phyloP scores from a whole-genome alignment of 2,329 filamentous ascomycete genomes.

The Aureobasidium sp. region DNA sequence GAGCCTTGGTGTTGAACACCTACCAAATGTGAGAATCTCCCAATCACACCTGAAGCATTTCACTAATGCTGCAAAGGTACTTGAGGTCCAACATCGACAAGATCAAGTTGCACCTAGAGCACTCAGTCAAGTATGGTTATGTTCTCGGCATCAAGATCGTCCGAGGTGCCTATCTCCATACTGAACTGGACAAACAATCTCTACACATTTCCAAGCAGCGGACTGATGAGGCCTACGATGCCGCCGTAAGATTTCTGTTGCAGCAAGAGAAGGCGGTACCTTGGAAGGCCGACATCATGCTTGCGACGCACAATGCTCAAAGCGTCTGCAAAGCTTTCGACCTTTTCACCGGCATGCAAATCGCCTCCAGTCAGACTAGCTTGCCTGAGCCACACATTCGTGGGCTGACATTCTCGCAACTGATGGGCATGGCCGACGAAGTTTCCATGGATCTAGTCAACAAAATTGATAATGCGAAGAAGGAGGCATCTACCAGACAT shows the following conservation, averaged over 20 bases:
- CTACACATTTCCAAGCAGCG: constrained; percentile 59
- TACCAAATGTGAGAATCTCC: background rate
- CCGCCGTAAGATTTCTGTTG: constrained; percentile 52
- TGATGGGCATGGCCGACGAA: constrained; percentile 97
- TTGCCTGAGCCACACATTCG: no score
- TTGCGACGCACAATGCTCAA: constrained; percentile 85
- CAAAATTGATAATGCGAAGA: constrained; percentile 41
- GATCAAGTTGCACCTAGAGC: no score
- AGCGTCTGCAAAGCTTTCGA: constrained; percentile 66
- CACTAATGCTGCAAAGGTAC: no score
- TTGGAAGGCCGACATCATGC: constrained; percentile 64
- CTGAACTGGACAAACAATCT: constrained; percentile 58
- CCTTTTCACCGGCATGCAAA: constrained; percentile 54
- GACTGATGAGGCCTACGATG: constrained; percentile 73
- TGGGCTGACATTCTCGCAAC: constrained; percentile 81
- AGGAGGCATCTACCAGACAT: no score
- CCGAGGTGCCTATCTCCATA: constrained; percentile 61
- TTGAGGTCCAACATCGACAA: no score
- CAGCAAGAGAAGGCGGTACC: constrained; percentile 38
- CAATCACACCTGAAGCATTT: no score
- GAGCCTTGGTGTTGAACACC: constrained; percentile 12
- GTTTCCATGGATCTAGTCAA: constrained; percentile 69
- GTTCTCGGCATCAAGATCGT: constrained; percentile 65
- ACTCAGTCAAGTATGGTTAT: no score
- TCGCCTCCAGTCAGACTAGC: constrained; percentile 41